phyloP scores from a whole-genome alignment of 1,139 yeast species.

The Yamadazyma dendronema region DNA sequence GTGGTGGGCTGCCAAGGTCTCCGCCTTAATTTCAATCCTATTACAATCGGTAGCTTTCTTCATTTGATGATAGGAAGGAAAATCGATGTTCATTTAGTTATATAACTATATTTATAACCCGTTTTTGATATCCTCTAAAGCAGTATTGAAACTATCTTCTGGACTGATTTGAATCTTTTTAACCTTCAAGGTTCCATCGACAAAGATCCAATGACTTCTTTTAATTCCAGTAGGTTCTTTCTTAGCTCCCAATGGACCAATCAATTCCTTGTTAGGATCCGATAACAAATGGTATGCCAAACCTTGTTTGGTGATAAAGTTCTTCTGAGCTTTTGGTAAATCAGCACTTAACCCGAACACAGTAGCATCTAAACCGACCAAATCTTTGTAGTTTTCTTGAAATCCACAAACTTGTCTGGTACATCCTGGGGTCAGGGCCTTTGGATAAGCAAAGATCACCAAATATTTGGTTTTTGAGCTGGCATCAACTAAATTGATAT shows the following conservation, averaged over 20 bases:
- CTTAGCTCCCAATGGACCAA: constrained; percentile 78
- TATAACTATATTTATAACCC: constrained; percentile 5
- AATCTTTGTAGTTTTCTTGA: constrained; percentile 59
- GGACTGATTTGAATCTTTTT: constrained; percentile 75
- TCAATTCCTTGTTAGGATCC: constrained; percentile 70
- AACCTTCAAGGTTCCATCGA: constrained; percentile 66
- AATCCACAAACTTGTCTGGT: constrained; percentile 92
- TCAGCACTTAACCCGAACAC: constrained; percentile 77
- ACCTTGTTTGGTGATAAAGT: constrained; percentile 67
- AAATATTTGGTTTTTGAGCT: constrained; percentile 50
- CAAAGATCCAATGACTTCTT: constrained; percentile 88
- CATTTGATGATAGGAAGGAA: constrained; percentile 1
- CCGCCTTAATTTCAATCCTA: constrained; percentile 45
- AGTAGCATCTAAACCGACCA: constrained; percentile 48
- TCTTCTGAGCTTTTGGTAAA: constrained; percentile 69
- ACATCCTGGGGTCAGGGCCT: constrained; percentile 94
- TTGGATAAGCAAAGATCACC: constrained; percentile 80
- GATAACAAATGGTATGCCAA: constrained; percentile 72
- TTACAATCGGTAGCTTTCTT: constrained; percentile 29
- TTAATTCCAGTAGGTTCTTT: constrained; percentile 75
- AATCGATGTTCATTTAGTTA: not conserved
- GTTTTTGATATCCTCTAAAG: constrained; percentile 52
- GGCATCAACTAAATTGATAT: constrained; percentile 48
- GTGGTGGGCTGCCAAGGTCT: constrained; percentile 88
- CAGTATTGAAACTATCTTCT: constrained; percentile 66